These are phyloP conservation scores for Ascochyta viciae-villosae DNA, from an alignment of 2,329 filamentous ascomycete species.

Conservation along the genomic window DNA sequence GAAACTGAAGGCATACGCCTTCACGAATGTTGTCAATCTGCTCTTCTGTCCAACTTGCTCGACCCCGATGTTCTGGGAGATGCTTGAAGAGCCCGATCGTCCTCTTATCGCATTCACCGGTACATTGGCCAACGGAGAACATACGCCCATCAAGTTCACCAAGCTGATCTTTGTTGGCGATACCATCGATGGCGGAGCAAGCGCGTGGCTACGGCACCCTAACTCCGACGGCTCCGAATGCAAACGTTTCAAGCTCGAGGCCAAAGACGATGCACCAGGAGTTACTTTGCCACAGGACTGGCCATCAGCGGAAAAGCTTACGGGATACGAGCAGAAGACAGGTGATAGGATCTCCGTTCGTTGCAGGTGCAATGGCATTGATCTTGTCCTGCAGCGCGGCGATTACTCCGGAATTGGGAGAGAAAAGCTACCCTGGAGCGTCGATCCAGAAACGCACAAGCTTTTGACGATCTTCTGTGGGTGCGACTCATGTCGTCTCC, in stretches of 20 bases:
- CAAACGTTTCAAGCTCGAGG: constrained; percentile 23
- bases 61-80: constrained; percentile 54
- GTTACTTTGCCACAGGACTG: constrained; percentile 42
- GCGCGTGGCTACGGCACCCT: constrained; percentile 53
- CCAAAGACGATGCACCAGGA: constrained; percentile 17
- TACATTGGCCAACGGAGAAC: constrained; percentile 41
- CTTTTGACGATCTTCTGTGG: constrained; percentile 51
- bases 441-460: constrained; percentile 55
- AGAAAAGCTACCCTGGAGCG: constrained; percentile 51
- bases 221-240: constrained; percentile 44
- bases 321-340: constrained; percentile 20
- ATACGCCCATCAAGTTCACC: constrained; percentile 36
- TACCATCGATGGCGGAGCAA: constrained; percentile 61
- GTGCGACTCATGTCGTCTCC: constrained; percentile 58
- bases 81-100: constrained; percentile 16
- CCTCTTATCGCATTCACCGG: constrained; percentile 51
- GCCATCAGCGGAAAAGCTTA: constrained; percentile 25
- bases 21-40: constrained; percentile 42
- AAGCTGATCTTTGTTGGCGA: constrained; percentile 58
- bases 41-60: constrained; percentile 57
- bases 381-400: constrained; percentile 50
- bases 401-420: constrained; percentile 33
- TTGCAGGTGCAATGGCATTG: constrained; percentile 58
- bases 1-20: constrained; percentile 49
- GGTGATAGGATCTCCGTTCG: constrained; percentile 46